Evolutionary conservation across 768 basidiomycete genomes (phyloP).

Genomic region (Amanita rubescens): DNA sequence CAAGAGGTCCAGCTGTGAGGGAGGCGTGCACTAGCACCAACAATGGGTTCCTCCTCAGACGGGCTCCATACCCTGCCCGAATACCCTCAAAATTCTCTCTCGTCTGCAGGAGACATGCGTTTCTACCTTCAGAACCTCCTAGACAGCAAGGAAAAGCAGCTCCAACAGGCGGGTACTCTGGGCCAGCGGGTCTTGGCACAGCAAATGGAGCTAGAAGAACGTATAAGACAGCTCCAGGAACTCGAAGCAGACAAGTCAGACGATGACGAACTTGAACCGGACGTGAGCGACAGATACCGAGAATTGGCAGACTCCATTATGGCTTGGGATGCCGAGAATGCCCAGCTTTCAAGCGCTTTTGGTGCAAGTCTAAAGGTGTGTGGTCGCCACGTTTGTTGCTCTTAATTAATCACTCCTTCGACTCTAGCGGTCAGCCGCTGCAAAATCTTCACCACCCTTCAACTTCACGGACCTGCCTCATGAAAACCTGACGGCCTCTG

Average conservation of each 20-base stretch:
- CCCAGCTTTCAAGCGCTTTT: conserved; percentile 64
- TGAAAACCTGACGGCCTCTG: conserved; percentile 18
- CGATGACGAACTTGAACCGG: conserved; percentile 55
- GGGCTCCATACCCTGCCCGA: conserved; percentile 35
- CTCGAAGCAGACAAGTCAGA: conserved; percentile 56
- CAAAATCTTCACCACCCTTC: conserved; percentile 35
- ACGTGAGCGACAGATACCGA: conserved; percentile 65
- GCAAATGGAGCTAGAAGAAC: conserved; percentile 87
- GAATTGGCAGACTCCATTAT: conserved; percentile 72
- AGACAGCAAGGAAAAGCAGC: conserved; percentile 86
- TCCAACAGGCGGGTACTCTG: conserved; percentile 85
- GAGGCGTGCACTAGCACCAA: conserved; percentile 11
- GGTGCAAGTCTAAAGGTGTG: conserved; percentile 53
- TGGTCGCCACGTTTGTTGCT: conserved; percentile 10
- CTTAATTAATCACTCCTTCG: conserved; percentile 5
- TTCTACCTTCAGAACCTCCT: conserved; percentile 62
- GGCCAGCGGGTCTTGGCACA: conserved; percentile 92
- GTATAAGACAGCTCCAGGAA: conserved; percentile 77
- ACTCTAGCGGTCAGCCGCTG: conserved; percentile 36
- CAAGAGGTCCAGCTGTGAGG: not conserved
- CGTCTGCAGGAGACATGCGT: conserved; percentile 54
- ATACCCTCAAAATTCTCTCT: conserved; percentile 33
- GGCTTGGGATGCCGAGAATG: conserved; percentile 75
- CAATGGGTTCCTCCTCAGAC: conserved; percentile 36
- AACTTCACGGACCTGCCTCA: conserved; percentile 46